Percentiles rank a stretch among this genome's conserved stretches.
These are phyloP conservation scores for Biscogniauxia mediterranea DNA, from an alignment of 2,329 filamentous ascomycete genomes.

Conservation along the genomic window DNA sequence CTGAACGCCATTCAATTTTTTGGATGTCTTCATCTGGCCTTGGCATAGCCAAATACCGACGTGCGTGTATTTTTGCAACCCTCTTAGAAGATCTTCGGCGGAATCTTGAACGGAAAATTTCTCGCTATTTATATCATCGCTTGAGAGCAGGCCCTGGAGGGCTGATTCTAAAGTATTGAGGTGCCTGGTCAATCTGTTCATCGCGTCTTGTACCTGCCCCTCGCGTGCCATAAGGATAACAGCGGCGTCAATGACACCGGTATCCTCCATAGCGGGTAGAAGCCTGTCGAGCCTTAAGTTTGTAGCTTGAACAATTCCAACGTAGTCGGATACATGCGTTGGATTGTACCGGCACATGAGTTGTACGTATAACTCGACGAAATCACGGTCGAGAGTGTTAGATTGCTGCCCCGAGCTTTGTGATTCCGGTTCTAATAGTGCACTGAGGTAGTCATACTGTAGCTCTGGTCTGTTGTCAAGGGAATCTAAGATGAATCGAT, in stretches of 20 bases:
- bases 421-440: conserved; percentile 66
- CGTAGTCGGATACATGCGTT: conserved; percentile 79
- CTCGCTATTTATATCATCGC: conserved; percentile 55
- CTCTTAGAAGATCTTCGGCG: conserved; percentile 70
- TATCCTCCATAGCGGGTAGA: conserved; percentile 83
- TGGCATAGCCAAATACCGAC: conserved; percentile 97
- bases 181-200: conserved; percentile 81
- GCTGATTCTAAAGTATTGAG: conserved; percentile 76
- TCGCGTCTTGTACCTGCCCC: conserved; percentile 77
- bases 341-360: conserved; percentile 88
- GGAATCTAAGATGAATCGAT: conserved; percentile 63
- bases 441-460: conserved; percentile 74
- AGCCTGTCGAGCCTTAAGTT: conserved; percentile 78
- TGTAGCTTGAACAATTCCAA: conserved; percentile 71
- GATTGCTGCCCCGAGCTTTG: conserved; percentile 35
- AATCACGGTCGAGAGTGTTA: conserved; percentile 48
- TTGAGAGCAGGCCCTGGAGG: conserved; percentile 69
- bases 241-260: conserved; percentile 87
- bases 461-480: conserved; percentile 59
- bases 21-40: conserved; percentile 68
- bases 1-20: conserved; percentile 44
- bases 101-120: conserved; percentile 57
- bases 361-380: conserved; percentile 82
- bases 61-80: conserved; percentile 83
- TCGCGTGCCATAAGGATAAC: conserved; percentile 88